Conservation (phyloP, 768 basidiomycete species). For the Termitomyces bulborhizus region DNA sequence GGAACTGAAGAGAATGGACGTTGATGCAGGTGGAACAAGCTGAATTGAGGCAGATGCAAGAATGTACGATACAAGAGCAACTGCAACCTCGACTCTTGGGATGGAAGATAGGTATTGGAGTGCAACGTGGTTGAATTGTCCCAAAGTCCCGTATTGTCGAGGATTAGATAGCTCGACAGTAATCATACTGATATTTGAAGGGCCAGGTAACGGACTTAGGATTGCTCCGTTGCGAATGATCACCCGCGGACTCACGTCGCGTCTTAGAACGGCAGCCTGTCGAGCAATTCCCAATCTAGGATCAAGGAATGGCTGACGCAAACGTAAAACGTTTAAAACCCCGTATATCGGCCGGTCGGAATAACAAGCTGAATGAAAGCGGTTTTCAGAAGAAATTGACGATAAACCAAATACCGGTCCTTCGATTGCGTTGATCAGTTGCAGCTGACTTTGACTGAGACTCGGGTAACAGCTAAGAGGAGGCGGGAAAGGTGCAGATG, state of each 20-base stretch:
- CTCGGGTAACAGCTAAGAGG: slow-evolving; percentile 59
- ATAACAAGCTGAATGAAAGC: slow-evolving; percentile 48
- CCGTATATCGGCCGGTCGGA: slow-evolving; percentile 58
- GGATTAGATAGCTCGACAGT: slow-evolving; percentile 35
- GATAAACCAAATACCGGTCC: slow-evolving; percentile 44
- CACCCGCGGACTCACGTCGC: slow-evolving; percentile 38
- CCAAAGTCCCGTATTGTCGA: slow-evolving; percentile 49
- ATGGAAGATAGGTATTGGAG: slow-evolving; percentile 51
- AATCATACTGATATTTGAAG: slow-evolving; percentile 21
- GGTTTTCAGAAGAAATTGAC: slow-evolving; percentile 19
- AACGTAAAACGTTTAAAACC: slow-evolving; percentile 47
- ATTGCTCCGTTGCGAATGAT: slow-evolving; percentile 46
- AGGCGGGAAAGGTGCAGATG: slow-evolving; percentile 45
- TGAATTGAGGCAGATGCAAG: slow-evolving; percentile 24
- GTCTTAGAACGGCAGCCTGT: slow-evolving; percentile 45
- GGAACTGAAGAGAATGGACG: slow-evolving; percentile 32
- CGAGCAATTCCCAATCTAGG: slow-evolving; percentile 31
- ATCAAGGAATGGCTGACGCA: slow-evolving; percentile 54
- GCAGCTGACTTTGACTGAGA: slow-evolving; percentile 30
- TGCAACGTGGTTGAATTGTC: slow-evolving; percentile 49
- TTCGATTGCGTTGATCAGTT: slow-evolving; percentile 44
- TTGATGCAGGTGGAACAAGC: slow-evolving; percentile 33
- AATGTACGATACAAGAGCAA: slow-evolving; percentile 43
- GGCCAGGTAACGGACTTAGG: slow-evolving; percentile 41
- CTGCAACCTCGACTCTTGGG: slow-evolving; percentile 35